Conservation (phyloP, 192 early-diverging fungal genomes). For the Glomus cerebriforme region DNA sequence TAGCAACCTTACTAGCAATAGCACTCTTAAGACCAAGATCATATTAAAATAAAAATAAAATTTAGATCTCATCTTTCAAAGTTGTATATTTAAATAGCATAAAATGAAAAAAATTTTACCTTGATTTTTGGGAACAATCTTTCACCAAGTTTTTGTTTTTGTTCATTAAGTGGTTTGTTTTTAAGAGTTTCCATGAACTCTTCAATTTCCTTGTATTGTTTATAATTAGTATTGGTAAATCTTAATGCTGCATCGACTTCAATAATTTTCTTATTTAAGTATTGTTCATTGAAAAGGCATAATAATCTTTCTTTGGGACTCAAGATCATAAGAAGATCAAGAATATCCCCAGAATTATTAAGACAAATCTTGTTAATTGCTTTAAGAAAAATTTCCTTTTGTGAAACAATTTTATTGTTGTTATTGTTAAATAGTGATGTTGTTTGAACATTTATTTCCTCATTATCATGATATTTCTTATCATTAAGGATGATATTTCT, state of each 20-base stretch:
- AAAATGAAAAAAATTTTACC: constrained; percentile 3
- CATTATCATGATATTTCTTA: constrained; percentile 6
- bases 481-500: background rate
- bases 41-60: constrained; percentile 13
- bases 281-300: constrained; percentile 49
- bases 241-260: constrained; percentile 41
- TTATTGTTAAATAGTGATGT: background rate
- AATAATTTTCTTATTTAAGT: constrained; percentile 40
- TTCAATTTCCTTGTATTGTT: too few relatives aligned
- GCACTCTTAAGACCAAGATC: constrained; percentile 22
- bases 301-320: constrained; percentile 48
- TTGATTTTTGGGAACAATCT: too few relatives aligned
- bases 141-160: too few relatives aligned
- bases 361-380: constrained; percentile 38
- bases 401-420: constrained; percentile 7
- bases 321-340: constrained; percentile 46
- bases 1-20: constrained; percentile 45
- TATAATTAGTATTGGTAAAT: constrained; percentile 30
- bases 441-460: background rate
- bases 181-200: too few relatives aligned
- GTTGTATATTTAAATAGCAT: too few relatives aligned
- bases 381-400: constrained; percentile 38
- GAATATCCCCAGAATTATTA: constrained; percentile 38
- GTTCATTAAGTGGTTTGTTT: too few relatives aligned
- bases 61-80: background rate